These are phyloP conservation scores for Fusarium armeniacum DNA, from an alignment of 2,329 filamentous ascomycete species.

Conservation along the genomic window DNA sequence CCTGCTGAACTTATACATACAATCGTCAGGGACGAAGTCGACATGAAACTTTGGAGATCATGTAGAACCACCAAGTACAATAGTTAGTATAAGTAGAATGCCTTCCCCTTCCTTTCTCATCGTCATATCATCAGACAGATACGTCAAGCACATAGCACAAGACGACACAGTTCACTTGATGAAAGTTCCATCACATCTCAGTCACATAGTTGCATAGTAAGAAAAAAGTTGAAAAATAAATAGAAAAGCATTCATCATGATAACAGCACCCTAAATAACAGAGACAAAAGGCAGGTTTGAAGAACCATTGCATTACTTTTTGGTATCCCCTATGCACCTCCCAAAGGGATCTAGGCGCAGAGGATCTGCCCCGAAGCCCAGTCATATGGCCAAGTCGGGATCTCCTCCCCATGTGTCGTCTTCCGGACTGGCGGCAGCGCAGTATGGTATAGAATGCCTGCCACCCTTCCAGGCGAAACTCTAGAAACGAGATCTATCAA, in stretches of 20 bases:
- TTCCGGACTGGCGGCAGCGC: slow-evolving; percentile 48
- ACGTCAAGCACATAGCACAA: not conserved
- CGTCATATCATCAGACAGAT: not conserved
- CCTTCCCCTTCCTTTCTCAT: not conserved
- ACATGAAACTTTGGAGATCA: no score
- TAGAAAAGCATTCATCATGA: slow-evolving; percentile 52
- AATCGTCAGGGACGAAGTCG: no score
- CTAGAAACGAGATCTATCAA: slow-evolving; percentile 60
- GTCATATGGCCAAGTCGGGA: slow-evolving; percentile 54
- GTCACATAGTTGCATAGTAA: not conserved
- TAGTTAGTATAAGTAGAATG: not conserved
- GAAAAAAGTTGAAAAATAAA: slow-evolving; percentile 36
- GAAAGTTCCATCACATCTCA: not conserved
- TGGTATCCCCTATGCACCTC: slow-evolving; percentile 56
- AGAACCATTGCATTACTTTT: slow-evolving; percentile 60
- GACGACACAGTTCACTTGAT: not conserved
- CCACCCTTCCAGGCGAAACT: slow-evolving; percentile 51
- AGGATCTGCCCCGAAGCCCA: slow-evolving; percentile 56
- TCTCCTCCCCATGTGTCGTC: slow-evolving; percentile 52
- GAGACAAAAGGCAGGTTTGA: slow-evolving; percentile 53
- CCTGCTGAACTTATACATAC: not conserved
- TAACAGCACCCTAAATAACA: slow-evolving; percentile 57
- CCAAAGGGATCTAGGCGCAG: slow-evolving; percentile 55
- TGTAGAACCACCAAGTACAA: not conserved
- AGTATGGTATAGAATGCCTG: slow-evolving; percentile 14